Evolutionary conservation across 1,284 basidiomycete species (phyloP).

Genomic region (Tylopilus orsonianus): DNA sequence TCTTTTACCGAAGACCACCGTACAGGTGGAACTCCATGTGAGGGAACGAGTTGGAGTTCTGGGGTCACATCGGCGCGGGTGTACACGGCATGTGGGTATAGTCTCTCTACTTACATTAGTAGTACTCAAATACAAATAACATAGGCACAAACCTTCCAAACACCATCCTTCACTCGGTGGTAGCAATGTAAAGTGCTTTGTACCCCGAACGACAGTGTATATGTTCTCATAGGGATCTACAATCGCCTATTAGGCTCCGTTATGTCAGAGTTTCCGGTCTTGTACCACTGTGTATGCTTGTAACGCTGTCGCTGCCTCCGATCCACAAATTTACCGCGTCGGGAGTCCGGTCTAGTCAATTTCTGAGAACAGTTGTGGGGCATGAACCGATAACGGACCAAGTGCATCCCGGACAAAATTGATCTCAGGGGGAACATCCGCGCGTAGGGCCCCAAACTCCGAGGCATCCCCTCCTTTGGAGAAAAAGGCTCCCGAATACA

Average conservation of each 20-base stretch:
- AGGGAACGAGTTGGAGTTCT: conserved; percentile 47
- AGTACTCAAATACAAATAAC: background rate
- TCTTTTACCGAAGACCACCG: conserved; percentile 75
- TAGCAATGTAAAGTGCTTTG: conserved; percentile 82
- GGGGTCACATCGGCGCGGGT: conserved; percentile 38
- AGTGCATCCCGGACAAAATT: conserved; percentile 76
- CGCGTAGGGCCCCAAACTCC: conserved; percentile 62
- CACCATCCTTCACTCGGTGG: conserved; percentile 87
- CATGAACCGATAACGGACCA: conserved; percentile 46
- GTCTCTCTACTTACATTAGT: conserved; percentile 47
- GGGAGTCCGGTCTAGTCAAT: conserved; percentile 54
- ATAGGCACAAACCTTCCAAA: conserved; percentile 58
- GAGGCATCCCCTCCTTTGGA: conserved; percentile 39
- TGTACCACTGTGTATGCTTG: conserved; percentile 83
- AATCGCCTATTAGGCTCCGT: conserved; percentile 8
- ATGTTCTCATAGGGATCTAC: conserved; percentile 91
- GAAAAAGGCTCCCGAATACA: conserved; percentile 56
- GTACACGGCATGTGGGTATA: conserved; percentile 72
- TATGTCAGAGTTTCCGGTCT: background rate
- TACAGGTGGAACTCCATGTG: conserved; percentile 42
- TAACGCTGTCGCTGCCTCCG: conserved; percentile 72
- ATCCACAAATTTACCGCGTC: conserved; percentile 95
- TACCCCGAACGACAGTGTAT: conserved; percentile 81
- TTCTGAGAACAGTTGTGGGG: background rate
- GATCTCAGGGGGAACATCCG: conserved; percentile 66